phyloP scores from a whole-genome alignment of 805 yeast genomes.

The Wickerhamia fluorescens region DNA sequence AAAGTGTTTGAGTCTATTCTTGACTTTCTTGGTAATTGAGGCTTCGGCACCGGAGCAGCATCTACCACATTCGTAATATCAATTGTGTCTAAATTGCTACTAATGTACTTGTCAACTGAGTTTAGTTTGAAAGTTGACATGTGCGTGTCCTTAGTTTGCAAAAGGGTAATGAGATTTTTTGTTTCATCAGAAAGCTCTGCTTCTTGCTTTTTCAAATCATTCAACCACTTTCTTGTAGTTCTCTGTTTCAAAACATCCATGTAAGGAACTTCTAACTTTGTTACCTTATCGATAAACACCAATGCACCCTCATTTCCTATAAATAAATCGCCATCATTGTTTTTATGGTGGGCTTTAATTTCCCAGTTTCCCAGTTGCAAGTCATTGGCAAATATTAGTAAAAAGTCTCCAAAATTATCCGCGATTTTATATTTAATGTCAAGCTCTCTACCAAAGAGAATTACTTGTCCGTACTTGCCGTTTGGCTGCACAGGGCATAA shows the following conservation, averaged over 20 bases:
- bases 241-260: conserved; percentile 33
- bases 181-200: conserved; percentile 6
- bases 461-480: conserved; percentile 77
- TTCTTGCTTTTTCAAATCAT: conserved; percentile 12
- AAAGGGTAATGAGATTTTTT: conserved; percentile 10
- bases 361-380: conserved; percentile 77
- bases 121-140: conserved; percentile 14
- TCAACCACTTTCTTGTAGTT: conserved; percentile 27
- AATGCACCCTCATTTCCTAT: conserved; percentile 67
- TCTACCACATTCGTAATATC: too few species aligned
- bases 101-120: conserved; percentile 25
- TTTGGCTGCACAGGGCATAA: conserved; percentile 57
- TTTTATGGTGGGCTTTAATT: conserved; percentile 43
- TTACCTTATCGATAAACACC: conserved; percentile 55
- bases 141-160: conserved; percentile 15
- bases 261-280: conserved; percentile 37
- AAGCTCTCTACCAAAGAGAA: conserved; percentile 88
- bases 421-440: conserved; percentile 86
- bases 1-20: too few species aligned
- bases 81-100: conserved; percentile 19
- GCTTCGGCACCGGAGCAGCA: too few species aligned
- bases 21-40: too few species aligned
- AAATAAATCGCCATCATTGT: conserved; percentile 40
- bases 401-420: conserved; percentile 82
- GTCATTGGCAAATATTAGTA: conserved; percentile 78